Evolutionary conservation across 2,329 filamentous ascomycete species (phyloP), one percentile per base, ranked within the genome.

Genomic region (Aureobasidium sp.): DNA sequence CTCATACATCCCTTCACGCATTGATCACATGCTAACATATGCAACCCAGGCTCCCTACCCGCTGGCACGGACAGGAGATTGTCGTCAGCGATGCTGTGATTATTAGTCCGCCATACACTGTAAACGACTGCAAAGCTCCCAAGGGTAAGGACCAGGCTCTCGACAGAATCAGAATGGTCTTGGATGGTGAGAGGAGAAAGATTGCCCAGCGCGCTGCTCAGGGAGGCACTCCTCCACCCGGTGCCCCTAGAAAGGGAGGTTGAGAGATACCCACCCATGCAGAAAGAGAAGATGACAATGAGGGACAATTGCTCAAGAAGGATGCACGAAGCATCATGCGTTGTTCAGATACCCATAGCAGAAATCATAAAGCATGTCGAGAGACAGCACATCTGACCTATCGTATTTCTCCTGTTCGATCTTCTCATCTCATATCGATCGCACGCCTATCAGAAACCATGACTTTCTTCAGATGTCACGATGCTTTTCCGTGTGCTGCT

Each of bases 61-160:
- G 82, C 63, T 87, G 84, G 84, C 78, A 83, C 66, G 81, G 80
- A 21, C 74, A 77, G 37, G 77, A 77, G 55, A 86, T 87, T 64
- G 77, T 87, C 59, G 81, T 85, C 51, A 82, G 81, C 57, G 83
- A 87, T 66, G 78, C 80, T 4, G 83, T 86, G 59, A 74, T 83
- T 60, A 81, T 87, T 62, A 72, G 78, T 25, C 75, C 81, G 14
- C 84, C 84, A 2, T 87, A 86, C 69, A 77, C 76, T 7, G 72
- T 79, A 27, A 82, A 84, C 48, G 81, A 82, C 67, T 83, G 83
- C 68, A 73, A 72, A 62, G 77, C 76, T 5, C 68, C 72, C 3
- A 68, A 74, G 61, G 74, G 75, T 44, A 78, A 79, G 66, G 72
- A 74, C 60, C 71, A 75, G 59, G 73, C 73, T 5, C 66, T 78